Percentiles rank a stretch among this genome's conserved stretches.
These are phyloP conservation scores for Populus tomentosa DNA, from an alignment of 441 rosid species.

Conservation along the genomic window DNA sequence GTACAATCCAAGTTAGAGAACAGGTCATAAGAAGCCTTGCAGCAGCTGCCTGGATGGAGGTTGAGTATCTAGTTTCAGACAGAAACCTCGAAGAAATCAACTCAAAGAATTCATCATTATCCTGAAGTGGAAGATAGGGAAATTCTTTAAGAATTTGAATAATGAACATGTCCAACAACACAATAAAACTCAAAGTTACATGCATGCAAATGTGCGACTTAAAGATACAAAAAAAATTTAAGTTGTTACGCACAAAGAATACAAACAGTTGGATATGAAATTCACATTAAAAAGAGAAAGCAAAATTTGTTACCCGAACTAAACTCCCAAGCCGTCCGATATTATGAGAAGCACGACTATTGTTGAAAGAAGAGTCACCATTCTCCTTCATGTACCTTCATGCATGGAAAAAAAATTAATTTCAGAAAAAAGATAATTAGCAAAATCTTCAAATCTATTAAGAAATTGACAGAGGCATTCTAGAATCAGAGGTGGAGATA, in stretches of 20 bases:
- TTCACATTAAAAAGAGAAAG: slow-evolving; percentile 4
- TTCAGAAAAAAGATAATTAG: not conserved
- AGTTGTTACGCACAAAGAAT: not conserved
- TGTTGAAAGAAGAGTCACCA: slow-evolving; percentile 43
- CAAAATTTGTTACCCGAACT: slow-evolving; percentile 50
- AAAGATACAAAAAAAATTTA: not conserved
- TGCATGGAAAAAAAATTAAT: not conserved
- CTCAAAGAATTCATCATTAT: slow-evolving; percentile 94
- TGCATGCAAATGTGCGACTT: not conserved
- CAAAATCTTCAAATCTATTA: not conserved
- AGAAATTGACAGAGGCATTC: not conserved
- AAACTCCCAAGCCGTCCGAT: slow-evolving; percentile 79
- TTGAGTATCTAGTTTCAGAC: slow-evolving; percentile 71
- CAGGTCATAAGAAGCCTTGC: slow-evolving; percentile 80
- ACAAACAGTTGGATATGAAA: not conserved
- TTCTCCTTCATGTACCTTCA: slow-evolving; percentile 59
- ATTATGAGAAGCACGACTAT: slow-evolving; percentile 67
- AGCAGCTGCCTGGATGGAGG: slow-evolving; percentile 79
- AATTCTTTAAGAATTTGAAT: slow-evolving; percentile 4
- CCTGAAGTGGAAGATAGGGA: slow-evolving; percentile 45
- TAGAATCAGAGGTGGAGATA: not conserved
- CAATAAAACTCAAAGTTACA: not conserved
- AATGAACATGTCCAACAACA: not conserved
- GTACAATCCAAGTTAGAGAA: slow-evolving; percentile 81
- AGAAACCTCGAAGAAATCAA: slow-evolving; percentile 82